Evolutionary conservation across 306 rosid genomes (phyloP).

Genomic region (Rosa rugosa): DNA sequence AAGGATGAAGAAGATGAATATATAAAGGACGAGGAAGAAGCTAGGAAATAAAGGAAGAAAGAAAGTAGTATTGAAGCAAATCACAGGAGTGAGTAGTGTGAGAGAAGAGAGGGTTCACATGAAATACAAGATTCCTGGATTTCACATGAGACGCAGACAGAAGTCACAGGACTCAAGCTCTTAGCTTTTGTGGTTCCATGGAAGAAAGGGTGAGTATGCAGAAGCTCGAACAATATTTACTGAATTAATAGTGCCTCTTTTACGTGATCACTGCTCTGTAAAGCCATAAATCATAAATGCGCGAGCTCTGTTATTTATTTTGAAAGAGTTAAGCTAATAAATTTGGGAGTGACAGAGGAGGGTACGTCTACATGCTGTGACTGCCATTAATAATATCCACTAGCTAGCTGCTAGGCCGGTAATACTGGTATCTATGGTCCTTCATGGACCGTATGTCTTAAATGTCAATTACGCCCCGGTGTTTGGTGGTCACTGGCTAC

Average conservation of each 20-base stretch:
- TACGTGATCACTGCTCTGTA: slow-evolving; percentile 49
- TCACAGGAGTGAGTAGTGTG: slow-evolving; percentile 56
- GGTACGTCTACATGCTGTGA: slow-evolving; percentile 43
- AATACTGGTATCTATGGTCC: neutral
- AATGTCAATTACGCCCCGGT: neutral
- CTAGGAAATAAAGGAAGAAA: slow-evolving; percentile 9
- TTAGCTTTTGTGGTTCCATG: slow-evolving; percentile 31
- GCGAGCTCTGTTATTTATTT: slow-evolving; percentile 21
- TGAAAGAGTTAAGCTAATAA: slow-evolving; percentile 28
- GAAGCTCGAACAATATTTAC: slow-evolving; percentile 28
- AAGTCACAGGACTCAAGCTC: slow-evolving; percentile 54
- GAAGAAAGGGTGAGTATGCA: slow-evolving; percentile 24
- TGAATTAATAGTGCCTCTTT: slow-evolving; percentile 33
- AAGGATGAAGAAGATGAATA: slow-evolving; percentile 17
- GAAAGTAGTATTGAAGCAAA: slow-evolving; percentile 48
- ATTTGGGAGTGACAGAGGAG: slow-evolving; percentile 26
- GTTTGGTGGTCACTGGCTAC: slow-evolving; percentile 11
- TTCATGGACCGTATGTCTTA: slow-evolving; percentile 7
- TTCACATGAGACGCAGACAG: slow-evolving; percentile 10
- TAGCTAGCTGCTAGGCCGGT: neutral
- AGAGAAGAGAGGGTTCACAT: slow-evolving; percentile 48
- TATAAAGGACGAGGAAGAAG: slow-evolving; percentile 17
- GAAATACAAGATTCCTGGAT: slow-evolving; percentile 37
- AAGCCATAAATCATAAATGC: slow-evolving; percentile 37
- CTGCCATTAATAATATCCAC: slow-evolving; percentile 43